Evolutionary conservation across 2,329 filamentous ascomycete genomes (phyloP).

Genomic region (Penicillium sp.): DNA sequence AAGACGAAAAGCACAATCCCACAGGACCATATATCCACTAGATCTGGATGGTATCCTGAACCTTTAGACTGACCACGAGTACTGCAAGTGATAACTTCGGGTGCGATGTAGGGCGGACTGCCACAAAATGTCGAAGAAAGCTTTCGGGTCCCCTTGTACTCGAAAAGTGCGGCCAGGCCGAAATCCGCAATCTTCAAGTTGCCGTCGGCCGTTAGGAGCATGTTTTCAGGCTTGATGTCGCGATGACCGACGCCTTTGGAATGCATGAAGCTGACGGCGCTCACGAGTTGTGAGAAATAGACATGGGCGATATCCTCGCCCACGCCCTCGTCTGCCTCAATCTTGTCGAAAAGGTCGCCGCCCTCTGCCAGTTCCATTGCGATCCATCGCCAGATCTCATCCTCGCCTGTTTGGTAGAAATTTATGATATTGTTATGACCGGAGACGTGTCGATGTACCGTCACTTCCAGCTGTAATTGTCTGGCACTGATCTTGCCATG

Average conservation of each 20-base stretch:
- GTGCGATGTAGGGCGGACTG: constrained; percentile 93
- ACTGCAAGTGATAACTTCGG: constrained; percentile 66
- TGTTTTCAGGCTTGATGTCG: constrained; percentile 91
- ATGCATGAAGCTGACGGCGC: constrained; percentile 90
- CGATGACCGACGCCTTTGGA: constrained; percentile 91
- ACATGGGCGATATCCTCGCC: constrained; percentile 90
- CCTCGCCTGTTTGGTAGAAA: constrained; percentile 83
- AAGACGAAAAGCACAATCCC: constrained; percentile 97
- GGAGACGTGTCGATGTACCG: constrained; percentile 79
- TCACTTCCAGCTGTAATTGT: constrained; percentile 87
- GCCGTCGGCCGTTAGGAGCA: constrained; percentile 76
- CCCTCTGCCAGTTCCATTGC: constrained; percentile 96
- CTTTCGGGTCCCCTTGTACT: constrained; percentile 78
- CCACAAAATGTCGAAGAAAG: constrained; percentile 85
- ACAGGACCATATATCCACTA: constrained; percentile 94
- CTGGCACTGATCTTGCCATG: constrained; percentile 83
- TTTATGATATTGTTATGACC: constrained; percentile 91
- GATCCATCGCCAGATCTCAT: constrained; percentile 87
- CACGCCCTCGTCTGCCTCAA: constrained; percentile 95
- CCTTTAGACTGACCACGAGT: constrained; percentile 47
- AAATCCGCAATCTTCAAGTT: constrained; percentile 95
- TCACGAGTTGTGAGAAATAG: constrained; percentile 88
- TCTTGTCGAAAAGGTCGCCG: constrained; percentile 97
- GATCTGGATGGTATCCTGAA: constrained; percentile 56
- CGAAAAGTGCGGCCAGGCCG: constrained; percentile 87